Base-by-base conservation (phyloP, 768 basidiomycete genomes). In the Phlegmacium glaucopus region DNA sequence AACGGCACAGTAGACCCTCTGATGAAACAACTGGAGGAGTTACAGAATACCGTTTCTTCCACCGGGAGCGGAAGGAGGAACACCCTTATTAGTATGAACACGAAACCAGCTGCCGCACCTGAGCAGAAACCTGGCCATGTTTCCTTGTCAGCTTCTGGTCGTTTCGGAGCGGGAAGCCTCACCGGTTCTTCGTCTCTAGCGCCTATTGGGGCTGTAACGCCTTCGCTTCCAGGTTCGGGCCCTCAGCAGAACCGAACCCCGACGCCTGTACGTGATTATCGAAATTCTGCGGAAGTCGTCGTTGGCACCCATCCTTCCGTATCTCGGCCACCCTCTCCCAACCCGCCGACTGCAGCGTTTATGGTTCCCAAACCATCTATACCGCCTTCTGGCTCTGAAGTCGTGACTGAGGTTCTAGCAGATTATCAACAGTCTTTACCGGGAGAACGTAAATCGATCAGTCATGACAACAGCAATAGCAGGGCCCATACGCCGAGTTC, bases 351-450 rank as follows among this genome's bases (percentile, higher is more conserved):
- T n/a, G 80, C 88, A 2, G 86, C 76, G 7, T 80, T 93, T 61
- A 90, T 87, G 79, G 77, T 82, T 39, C 83, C 88, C 6, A 83
- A 80, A 12, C 68, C 67, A 5, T 43, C 72, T 0, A 61, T 66
- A 4, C 68, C 71, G 26, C 67, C 75, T 2, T 51, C 72, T 6
- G 74, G 75, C 1, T 62, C 72, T 34, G 75, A 82, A n/a, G 72
- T 79, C 0, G 80, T 91, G 13, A 83, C 88, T 47, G 79, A 82
- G n/a, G 83, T 92, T 7, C 65, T 92, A 12, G 72, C 73, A 1
- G 77, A 82, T 53, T 97, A 97, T 59, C 79, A 85, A 22, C 91
- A 93, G 58, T 80, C 85, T 1, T 78, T 97, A 61, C 94, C 94
- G 6, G 94, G 92, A 4, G 94, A 96, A 62, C 71, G 78, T 42